Percentiles rank a stretch among this genome's conserved stretches.
phyloP scores from a whole-genome alignment of 2,329 filamentous ascomycete genomes.

The Didymella pinodella region DNA sequence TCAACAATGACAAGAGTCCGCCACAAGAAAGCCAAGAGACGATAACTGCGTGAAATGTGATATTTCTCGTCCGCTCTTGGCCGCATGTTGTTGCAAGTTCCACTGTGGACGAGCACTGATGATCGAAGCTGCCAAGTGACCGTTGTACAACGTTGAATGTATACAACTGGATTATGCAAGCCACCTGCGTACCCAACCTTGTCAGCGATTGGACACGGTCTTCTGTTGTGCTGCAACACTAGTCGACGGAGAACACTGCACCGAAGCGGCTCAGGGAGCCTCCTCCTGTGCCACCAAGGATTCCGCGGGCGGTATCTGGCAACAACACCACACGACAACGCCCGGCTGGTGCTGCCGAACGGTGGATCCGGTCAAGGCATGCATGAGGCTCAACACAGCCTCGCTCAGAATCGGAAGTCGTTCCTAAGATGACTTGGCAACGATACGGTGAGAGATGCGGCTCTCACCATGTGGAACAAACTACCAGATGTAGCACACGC shows the following conservation, averaged over 20 bases:
- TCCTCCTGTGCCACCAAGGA: constrained; percentile 5
- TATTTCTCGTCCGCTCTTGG: constrained; percentile 10
- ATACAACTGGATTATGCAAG: constrained; percentile 1
- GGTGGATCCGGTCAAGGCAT: constrained; percentile 18
- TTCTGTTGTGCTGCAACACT: constrained; percentile 8
- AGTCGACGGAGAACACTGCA: constrained; percentile 15
- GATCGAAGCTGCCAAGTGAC: constrained; percentile 17
- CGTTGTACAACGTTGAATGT: constrained; percentile 4
- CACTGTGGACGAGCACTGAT: constrained; percentile 5
- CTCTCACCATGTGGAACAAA: constrained; percentile 18
- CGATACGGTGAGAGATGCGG: constrained; percentile 20
- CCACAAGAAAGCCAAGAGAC: constrained; percentile 9
- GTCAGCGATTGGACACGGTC: not conserved
- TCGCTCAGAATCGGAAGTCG: constrained; percentile 1
- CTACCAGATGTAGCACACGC: constrained; percentile 14
- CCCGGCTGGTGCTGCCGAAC: constrained; percentile 8
- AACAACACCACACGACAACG: constrained; percentile 1
- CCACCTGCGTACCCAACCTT: constrained; percentile 11
- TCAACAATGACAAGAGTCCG: not conserved
- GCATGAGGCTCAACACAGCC: constrained; percentile 13
- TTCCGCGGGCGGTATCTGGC: constrained; percentile 13
- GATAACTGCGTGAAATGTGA: constrained; percentile 3
- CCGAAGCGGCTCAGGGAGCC: constrained; percentile 21
- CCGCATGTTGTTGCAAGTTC: constrained; percentile 7
- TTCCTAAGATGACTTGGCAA: constrained; percentile 23